Conservation (phyloP, 2,329 filamentous ascomycete genomes). For the Xylariaceae sp. region DNA sequence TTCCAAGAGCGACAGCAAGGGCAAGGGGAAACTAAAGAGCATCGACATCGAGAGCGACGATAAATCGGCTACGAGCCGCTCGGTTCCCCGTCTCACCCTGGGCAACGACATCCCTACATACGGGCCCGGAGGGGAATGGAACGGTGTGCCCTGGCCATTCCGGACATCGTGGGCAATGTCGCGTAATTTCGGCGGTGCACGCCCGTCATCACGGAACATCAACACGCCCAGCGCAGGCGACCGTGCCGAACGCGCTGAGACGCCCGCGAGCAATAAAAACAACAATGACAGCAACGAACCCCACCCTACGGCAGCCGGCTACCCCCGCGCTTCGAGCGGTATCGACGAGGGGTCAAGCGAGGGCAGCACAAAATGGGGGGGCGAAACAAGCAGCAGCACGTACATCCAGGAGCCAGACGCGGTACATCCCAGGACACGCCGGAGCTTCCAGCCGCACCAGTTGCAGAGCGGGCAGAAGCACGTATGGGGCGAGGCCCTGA, state of each 20-base stretch:
- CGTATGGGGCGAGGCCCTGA: constrained; percentile 7
- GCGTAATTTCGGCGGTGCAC: background rate
- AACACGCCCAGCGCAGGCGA: constrained; percentile 2
- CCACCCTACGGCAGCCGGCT: background rate
- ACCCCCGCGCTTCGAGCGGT: background rate
- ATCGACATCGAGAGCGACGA: constrained; percentile 4
- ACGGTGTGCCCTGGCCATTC: constrained; percentile 16
- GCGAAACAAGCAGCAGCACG: constrained; percentile 6
- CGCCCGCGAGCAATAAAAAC: background rate
- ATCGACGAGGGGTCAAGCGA: constrained; percentile 14
- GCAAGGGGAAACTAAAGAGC: background rate
- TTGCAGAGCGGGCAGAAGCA: background rate
- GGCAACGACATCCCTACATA: constrained; percentile 5
- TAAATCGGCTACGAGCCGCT: background rate
- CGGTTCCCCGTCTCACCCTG: background rate
- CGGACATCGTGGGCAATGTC: constrained; percentile 11
- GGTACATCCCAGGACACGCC: background rate
- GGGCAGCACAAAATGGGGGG: constrained; percentile 2
- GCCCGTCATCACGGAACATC: background rate
- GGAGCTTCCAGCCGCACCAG: constrained; percentile 1
- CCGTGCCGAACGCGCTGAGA: constrained; percentile 5
- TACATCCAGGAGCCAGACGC: constrained; percentile 11
- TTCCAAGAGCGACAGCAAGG: constrained; percentile 1
- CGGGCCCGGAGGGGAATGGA: constrained; percentile 4
- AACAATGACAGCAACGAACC: background rate